Conservation (phyloP, 306 rosid species). For the Hylodesmum podocarpum region DNA sequence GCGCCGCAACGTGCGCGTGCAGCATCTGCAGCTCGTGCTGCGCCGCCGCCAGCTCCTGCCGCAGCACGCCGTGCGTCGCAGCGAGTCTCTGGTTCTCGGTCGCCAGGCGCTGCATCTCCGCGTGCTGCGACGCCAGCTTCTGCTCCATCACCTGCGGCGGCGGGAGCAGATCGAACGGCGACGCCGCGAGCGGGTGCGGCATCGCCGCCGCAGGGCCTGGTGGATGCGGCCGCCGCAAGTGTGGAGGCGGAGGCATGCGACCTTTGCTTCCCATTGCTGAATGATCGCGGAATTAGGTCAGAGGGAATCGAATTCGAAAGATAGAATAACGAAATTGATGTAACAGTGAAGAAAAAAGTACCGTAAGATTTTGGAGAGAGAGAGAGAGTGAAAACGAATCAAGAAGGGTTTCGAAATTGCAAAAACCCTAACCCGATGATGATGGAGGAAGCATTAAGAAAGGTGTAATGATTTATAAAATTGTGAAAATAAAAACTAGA, state of each 20-base stretch:
- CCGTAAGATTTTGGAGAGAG: neutral
- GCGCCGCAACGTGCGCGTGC: constrained; percentile 63
- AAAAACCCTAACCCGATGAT: constrained; percentile 12
- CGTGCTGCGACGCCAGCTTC: constrained; percentile 86
- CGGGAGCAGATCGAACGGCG: constrained; percentile 69
- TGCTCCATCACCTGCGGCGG: constrained; percentile 89
- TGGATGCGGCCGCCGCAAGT: constrained; percentile 57
- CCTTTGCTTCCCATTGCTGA: constrained; percentile 81
- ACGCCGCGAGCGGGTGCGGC: constrained; percentile 43
- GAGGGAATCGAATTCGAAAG: neutral
- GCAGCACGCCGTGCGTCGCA: constrained; percentile 67
- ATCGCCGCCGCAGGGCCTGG: constrained; percentile 57
- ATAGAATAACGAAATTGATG: neutral
- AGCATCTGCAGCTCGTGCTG: constrained; percentile 89
- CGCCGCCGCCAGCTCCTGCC: constrained; percentile 86
- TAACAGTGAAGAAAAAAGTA: neutral
- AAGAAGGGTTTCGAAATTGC: neutral
- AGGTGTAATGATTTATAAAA: no score
- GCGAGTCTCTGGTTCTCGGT: constrained; percentile 88
- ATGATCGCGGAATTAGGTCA: constrained; percentile 15
- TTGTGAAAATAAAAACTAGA: no score
- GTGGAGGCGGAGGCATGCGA: constrained; percentile 74
- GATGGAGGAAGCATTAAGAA: neutral
- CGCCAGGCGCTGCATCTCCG: constrained; percentile 80
- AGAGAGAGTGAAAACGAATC: neutral